phyloP scores from a whole-genome alignment of 805 yeast genomes.

The Ogataea corticis region DNA sequence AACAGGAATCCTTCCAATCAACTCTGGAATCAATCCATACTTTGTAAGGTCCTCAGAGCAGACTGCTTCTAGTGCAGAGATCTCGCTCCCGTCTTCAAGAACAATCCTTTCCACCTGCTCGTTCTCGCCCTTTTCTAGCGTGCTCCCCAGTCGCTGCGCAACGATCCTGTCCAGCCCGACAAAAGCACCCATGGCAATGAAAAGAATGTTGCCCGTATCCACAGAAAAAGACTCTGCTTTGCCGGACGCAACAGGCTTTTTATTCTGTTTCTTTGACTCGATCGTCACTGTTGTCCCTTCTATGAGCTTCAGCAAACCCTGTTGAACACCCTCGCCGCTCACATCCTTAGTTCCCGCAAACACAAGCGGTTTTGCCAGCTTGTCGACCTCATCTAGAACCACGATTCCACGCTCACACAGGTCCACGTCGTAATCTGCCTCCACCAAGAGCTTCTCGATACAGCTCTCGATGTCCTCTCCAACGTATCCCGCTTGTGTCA shows the following conservation, averaged over 20 bases:
- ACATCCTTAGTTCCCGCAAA: conserved; percentile 55
- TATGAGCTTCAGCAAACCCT: conserved; percentile 53
- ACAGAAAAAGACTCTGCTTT: conserved; percentile 44
- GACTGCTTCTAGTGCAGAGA: conserved; percentile 37
- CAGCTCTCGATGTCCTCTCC: conserved; percentile 66
- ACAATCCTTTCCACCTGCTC: conserved; percentile 25
- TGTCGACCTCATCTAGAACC: conserved; percentile 61
- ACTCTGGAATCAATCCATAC: conserved; percentile 60
- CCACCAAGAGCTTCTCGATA: conserved; percentile 50
- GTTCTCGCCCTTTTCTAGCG: conserved; percentile 6
- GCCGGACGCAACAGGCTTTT: conserved; percentile 13
- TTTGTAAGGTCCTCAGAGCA: conserved; percentile 51
- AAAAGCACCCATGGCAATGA: conserved; percentile 63
- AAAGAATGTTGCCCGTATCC: conserved; percentile 56
- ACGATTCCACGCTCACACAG: conserved; percentile 57
- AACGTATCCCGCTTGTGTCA: conserved; percentile 65
- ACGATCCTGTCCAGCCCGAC: conserved; percentile 55
- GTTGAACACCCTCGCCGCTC: conserved; percentile 67
- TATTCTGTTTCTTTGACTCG: conserved; percentile 33
- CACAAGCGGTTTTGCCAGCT: conserved; percentile 50
- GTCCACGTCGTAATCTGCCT: conserved; percentile 51
- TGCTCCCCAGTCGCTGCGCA: conserved; percentile 37
- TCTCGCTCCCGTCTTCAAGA: background rate
- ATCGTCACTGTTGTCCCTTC: conserved; percentile 56
- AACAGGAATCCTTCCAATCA: conserved; percentile 59